Evolutionary conservation across 1,284 basidiomycete species (phyloP), one percentile per base, ranked within the genome.

Genomic region (Omphalotus olearius): DNA sequence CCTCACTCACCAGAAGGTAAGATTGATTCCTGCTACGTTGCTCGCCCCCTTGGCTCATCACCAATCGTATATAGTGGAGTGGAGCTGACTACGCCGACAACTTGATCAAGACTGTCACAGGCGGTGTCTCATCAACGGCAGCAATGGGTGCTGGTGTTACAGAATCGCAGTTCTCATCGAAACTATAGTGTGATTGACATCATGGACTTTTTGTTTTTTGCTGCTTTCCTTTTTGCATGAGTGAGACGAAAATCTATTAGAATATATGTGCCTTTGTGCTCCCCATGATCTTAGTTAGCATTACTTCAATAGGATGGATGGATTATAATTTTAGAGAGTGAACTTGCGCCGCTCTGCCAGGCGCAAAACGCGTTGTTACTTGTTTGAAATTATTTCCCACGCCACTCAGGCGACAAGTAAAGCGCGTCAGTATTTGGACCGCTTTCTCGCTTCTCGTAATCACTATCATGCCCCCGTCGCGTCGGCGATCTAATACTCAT

Each of bases 81-180:
- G 94, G 94, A 41, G 94, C 90, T 14, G 93, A 97, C 68, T 96
- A 92, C 64, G 88, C 91, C 45, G 95, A 98, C 70, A 86, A 83
- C 59, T 71, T 96, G 57, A 82, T 97, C 72, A 95, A 93, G 82
- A 94, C 94, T 6, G 90, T 96, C 43, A 96, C 93, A 37, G 94
- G 94, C 40, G 94, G 95, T 56, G 81, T 97, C 55, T 94, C 91
- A n/a, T 93, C 91, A 35, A 98, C 93, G 11, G 83, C 93, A 9
- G 93, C 95, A 16, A 97, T 98, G 94, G 94, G 94, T 54, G 83
- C 85, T 64, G 93, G 93, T 54, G 91, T 95, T 14, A 97, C 94
- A 0, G 95, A 98, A 72, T 71, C 83, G 30, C 94, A 98, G 70
- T 98, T 97, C 30, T n/a, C 26, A 2, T 47, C 51, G n/a, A 52